Evolutionary conservation across 495 filamentous ascomycete species (phyloP), one percentile per base, ranked within the genome.

Genomic region (Xylaria intraflava): DNA sequence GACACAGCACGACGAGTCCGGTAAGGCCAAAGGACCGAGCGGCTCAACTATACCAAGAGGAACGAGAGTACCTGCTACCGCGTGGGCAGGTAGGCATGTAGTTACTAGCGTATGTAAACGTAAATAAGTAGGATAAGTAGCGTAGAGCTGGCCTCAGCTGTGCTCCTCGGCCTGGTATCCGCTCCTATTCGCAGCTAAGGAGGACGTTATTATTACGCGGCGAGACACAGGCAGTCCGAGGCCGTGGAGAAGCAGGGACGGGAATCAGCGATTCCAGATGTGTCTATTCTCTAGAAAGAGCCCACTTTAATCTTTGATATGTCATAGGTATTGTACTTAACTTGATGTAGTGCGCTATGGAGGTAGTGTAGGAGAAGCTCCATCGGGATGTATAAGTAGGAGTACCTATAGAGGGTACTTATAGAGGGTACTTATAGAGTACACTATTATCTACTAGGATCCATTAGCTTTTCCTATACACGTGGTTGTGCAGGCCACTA

Each of bases 221-320:
- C n/a, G 30, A 36, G 22, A 23, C 24, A 19, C 16, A 27, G 19
- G 19, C 2, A 42, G 31, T 30, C 52, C 52, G 49, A 36, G 45
- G 19, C 52, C 52, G 20, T 43, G 52, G 52, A 39, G 52, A 45
- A 39, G 22, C 24, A 41, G 51, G 51, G 33, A 53, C 36, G 31
- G 42, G 12, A 53, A 30, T 20, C 30, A 38, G 40, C 36, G 33
- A 33, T 8, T 16, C 31, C 43, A 20, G 38, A 43, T 23, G 35
- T 39, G 27, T 26, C 23, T 17, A 20, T 39, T 12, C 31, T 17
- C 20, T 24, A 29, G n/a, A n/a, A 33, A 41, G 8, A 29, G 35
- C 24, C 22, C 26, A 14, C 0, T 3, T 23, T 38, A 3, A 27
- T 24, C 26, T 24, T 29, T 36, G 23, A 11, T n/a, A 12, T 11